Evolutionary conservation across 768 basidiomycete genomes (phyloP).

Genomic region (Albatrellus ellisii): DNA sequence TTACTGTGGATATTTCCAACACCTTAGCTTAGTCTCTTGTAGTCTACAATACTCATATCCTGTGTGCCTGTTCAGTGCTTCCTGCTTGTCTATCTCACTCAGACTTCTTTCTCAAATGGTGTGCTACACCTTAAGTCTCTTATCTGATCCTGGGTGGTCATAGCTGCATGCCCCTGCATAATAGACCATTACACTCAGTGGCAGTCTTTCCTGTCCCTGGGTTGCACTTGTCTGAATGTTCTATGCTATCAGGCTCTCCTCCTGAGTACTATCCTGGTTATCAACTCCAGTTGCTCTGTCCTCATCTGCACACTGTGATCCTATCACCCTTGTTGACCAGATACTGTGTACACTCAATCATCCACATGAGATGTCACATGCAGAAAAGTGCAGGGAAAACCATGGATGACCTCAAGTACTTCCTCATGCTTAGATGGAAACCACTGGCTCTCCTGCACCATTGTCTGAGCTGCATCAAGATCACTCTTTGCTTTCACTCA

Average conservation of each 20-base stretch:
- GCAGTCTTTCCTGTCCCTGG: no score
- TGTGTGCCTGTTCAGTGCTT: no score
- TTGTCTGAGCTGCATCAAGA: slow-evolving; percentile 1
- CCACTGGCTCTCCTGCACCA: slow-evolving; percentile 4
- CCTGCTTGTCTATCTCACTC: no score
- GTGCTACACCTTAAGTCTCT: no score
- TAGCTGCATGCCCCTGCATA: no score
- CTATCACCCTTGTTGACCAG: slow-evolving; percentile 19
- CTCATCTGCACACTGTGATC: not conserved
- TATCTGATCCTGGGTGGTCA: no score
- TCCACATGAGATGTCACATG: slow-evolving; percentile 16
- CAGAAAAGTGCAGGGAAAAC: slow-evolving; percentile 7
- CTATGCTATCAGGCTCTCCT: not conserved
- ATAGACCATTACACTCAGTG: no score
- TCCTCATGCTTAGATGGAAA: not conserved
- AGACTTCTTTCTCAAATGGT: no score
- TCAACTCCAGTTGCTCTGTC: not conserved
- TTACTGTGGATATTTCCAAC: no score
- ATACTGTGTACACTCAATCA: slow-evolving; percentile 16
- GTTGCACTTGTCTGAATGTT: not conserved
- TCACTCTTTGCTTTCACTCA: not conserved
- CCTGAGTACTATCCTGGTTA: not conserved
- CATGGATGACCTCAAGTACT: slow-evolving; percentile 1
- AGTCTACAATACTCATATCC: no score
- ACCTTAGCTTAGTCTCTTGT: no score